Evolutionary conservation across 345 rosid species (phyloP), one percentile per base, ranked within the genome.

Genomic region (Eucalyptus guilfoylei): DNA sequence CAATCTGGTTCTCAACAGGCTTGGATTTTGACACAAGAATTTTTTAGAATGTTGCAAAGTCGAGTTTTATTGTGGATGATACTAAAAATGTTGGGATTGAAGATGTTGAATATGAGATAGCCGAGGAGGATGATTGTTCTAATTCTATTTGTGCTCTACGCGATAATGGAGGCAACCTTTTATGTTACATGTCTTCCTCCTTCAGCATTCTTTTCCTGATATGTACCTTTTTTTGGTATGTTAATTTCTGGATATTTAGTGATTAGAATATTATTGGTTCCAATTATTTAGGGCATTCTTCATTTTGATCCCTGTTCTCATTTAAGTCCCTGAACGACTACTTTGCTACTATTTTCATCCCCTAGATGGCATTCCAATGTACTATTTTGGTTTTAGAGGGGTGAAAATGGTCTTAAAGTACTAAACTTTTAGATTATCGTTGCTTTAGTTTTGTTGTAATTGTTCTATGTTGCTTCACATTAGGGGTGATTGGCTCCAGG

Each of bases 101-200:
- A 87, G 94, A 89, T 88, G 86, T 85, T 5, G 95, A 93, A 69
- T 95, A 92, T 85, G 93, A 48, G 54, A 92, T 92, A 6, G 87
- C 89, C 55, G 93, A 93, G 87, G 93, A 94, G 47, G 95, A 94
- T 11, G 89, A 89, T 6, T 72, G 91, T 50, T 96, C 93, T 94
- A 98, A 96, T 92, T 88, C 94, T 76, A 95, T 95, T 88, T 96
- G 99, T 94, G 94, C 98, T 10, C 88, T 96, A 76, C 95, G 99
- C 91, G 99, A 97, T 90, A 95, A 97, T 92, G 99, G 99, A 48
- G 99, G 99, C 28, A 89, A 91, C 0, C 88, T 97, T 55, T 17
- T 97, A 89, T 95, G 97, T 97, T 97, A 95, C 89, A 94, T 30
- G 12, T 90, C 60, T 72, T 90, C 83, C 45, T 37, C 47, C 83